Base-by-base conservation (phyloP, 2,329 filamentous ascomycete species). In the Diaporthe citri region DNA sequence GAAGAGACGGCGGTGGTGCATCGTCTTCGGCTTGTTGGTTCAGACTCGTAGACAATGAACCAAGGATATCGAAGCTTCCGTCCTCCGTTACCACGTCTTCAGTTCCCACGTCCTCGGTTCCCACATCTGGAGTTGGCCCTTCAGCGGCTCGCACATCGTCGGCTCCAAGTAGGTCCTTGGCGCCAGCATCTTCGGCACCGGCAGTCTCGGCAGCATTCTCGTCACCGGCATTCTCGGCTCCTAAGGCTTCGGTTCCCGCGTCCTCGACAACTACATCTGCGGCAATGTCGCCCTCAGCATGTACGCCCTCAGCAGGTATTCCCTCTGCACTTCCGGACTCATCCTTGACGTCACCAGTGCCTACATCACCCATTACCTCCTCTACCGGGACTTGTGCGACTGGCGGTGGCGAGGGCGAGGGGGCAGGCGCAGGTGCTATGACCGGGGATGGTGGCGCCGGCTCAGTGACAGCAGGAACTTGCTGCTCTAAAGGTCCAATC, bases 231-330 rank as follows among this genome's bases (percentile, higher is more conserved):
- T n/a, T 20, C 34, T 52, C 64, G 15, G 46, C 46, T 67, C 28
- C 64, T 22, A 51, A 12, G 31, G 39, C 46, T 39, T 28, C 64
- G n/a, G 46, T 46, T 67, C 28, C 12, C 46, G 85, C 75, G 76
- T 84, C 78, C 82, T 83, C 79, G 76, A 80, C 74, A 79, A 80
- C 81, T 81, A 85, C 77, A 75, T 77, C 46, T 71, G 76, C 20
- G 75, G n/a, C n/a, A 39, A 34, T 34, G 3, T 52, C 46, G 31
- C 46, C 64, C 43, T 52, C 64, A 15, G 31, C 22, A 28, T 10
- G 20, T 25, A 17, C 34, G 31, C 31, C 64, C 43, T 52, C 46
- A 15, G 31, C 22, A 28, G 28, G 20, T 10, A 17, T 20, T 8
- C 20, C n/a, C n/a, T 55, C 48, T 6, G 48, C 46, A 31, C 10